Base-by-base conservation (phyloP, 192 early-diverging fungal species). In the Backusella mclennaniae region DNA sequence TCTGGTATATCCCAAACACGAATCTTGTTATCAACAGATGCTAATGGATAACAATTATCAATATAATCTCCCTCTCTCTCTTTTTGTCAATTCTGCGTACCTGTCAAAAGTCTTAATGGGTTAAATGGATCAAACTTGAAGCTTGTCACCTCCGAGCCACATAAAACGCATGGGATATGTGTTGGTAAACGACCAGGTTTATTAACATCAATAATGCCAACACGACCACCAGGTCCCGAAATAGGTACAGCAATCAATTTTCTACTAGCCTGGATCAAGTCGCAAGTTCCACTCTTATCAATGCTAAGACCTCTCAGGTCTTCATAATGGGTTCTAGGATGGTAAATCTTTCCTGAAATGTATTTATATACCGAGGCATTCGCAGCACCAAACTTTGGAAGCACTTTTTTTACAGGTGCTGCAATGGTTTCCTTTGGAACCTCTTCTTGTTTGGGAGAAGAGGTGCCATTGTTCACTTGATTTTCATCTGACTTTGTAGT, bases 111-210 rank as follows among this genome's bases (percentile, higher is more conserved):
- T 11, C 77, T 39, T 19, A 83, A 81, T 4, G 78, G 78, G 75
- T 92, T 85, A 82, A 96, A 95, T 17, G 94, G 93, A 74, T 94
- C 88, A 49, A 92, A 90, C 67, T 89, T 85, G 71, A 95, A 94
- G 53, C 90, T 88, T 23, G 82, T 75, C 6, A 96, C 82, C 53
- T 90, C 89, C 1, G 90, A 84, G 21, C 89, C 86, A 73, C 86
- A 87, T 0, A 92, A 73, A 2, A 95, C 70, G 41, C 81, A 81
- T 1, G 91, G 90, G 9, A 94, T 78, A 69, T 86, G 83, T 29
- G 71, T 74, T 6, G 91, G 89, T 8, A 94, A 70, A 26, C 96
- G 88, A 8, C 94, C 95, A 8, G 90, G 88, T n/a, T 87, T 87
- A 66, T 86, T 79, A 2, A 84, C 79, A n/a, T 88, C 84, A 73